Conservation (phyloP, 805 yeast genomes). For the Candida morakotiae region DNA sequence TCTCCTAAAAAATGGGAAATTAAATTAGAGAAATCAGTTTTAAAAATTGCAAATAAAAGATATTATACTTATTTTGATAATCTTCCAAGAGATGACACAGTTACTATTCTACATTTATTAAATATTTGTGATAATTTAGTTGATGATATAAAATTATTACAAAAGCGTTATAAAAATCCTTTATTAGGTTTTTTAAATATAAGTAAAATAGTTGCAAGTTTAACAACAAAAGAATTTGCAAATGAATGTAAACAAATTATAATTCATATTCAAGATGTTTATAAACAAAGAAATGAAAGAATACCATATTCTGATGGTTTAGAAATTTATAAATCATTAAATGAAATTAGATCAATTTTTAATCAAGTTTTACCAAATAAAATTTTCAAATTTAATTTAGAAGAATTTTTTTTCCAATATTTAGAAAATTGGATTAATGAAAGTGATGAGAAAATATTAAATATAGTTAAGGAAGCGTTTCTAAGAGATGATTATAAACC, state of each 20-base stretch:
- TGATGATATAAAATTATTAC: conserved; percentile 45
- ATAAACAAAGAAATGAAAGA: conserved; percentile 23
- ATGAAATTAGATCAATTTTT: conserved; percentile 50
- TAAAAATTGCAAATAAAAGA: conserved; percentile 33
- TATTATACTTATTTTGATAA: conserved; percentile 37
- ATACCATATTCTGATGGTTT: conserved; percentile 54
- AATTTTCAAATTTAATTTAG: conserved; percentile 51
- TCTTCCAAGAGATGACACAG: conserved; percentile 56
- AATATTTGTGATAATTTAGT: conserved; percentile 54
- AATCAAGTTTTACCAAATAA: conserved; percentile 41
- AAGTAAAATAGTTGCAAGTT: conserved; percentile 43
- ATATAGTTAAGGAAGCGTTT: conserved; percentile 53
- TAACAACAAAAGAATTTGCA: conserved; percentile 49
- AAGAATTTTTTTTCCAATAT: conserved; percentile 45
- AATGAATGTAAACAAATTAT: conserved; percentile 51
- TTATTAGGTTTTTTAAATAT: conserved; percentile 57
- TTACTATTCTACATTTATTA: conserved; percentile 52
- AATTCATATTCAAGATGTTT: conserved; percentile 44
- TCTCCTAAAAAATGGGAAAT: conserved; percentile 46
- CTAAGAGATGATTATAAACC: conserved; percentile 56
- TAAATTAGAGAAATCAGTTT: conserved; percentile 29
- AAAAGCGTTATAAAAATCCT: conserved; percentile 57
- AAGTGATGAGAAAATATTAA: conserved; percentile 43
- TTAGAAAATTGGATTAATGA: conserved; percentile 37
- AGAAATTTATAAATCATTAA: conserved; percentile 50